These are phyloP conservation scores for Fusarium tjaetaba DNA, from an alignment of 2,329 filamentous ascomycete genomes.

Conservation along the genomic window DNA sequence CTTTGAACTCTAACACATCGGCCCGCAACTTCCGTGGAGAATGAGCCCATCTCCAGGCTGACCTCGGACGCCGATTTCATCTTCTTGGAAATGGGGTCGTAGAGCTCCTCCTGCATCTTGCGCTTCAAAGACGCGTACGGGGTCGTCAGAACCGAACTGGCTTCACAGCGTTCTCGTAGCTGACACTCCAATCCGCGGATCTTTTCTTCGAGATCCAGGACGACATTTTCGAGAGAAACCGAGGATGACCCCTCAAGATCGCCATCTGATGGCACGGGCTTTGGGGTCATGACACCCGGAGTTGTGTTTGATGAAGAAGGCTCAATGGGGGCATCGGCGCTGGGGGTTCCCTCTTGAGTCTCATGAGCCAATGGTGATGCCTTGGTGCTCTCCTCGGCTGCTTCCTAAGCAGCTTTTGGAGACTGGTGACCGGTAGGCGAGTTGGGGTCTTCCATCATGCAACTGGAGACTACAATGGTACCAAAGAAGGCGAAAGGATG, in stretches of 20 bases:
- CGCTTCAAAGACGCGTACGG: not conserved
- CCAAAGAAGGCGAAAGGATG: not conserved
- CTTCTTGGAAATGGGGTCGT: not conserved
- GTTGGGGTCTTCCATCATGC: not conserved
- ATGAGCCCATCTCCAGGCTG: not conserved
- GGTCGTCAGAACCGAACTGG: not conserved
- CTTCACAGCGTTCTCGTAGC: not conserved
- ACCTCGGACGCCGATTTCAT: not conserved
- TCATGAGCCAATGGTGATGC: not conserved
- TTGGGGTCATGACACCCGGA: not conserved
- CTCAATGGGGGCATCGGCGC: not conserved
- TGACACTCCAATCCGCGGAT: not conserved
- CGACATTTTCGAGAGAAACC: not conserved
- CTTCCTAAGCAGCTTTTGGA: not conserved
- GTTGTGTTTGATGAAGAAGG: not conserved
- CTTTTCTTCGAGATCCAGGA: not conserved
- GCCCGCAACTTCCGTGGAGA: not conserved
- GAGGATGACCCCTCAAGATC: not conserved
- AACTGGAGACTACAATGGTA: not conserved
- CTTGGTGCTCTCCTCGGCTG: not conserved
- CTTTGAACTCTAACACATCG: too few relatives aligned
- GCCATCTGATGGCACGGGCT: not conserved
- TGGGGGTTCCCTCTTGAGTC: not conserved
- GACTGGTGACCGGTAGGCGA: not conserved
- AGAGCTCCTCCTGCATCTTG: not conserved